Base-by-base conservation (phyloP, 306 rosid genomes). In the Arachis stenosperma region DNA sequence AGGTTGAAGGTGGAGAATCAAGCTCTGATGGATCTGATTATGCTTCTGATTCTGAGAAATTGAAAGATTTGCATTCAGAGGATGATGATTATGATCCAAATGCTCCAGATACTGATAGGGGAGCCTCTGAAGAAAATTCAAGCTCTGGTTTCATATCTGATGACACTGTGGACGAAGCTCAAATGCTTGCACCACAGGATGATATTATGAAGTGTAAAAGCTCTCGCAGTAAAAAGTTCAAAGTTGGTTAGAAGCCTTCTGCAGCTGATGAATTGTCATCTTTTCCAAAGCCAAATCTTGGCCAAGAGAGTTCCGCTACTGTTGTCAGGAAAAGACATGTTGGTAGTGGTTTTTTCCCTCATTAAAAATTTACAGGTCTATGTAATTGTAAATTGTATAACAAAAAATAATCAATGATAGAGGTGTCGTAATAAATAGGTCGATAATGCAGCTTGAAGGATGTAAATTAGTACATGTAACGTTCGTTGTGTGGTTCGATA, bases 131-230 rank as follows among this genome's bases (percentile, higher is more conserved):
- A 69, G 87, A 82, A 84, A 88, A 89, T 81, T 95, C 97, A 64
- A 87, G 90, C 80, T 95, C 98, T 77, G 98, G 92, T 79, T 91
- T 91, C 79, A 84, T 96, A 0, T 95, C 99, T 17, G 99, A 91
- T 33, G 37, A 33, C 79, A 87, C 97, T 8, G 99, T 90, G 92
- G 98, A 95, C 87, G 81, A 66, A 29, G 78, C 53, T 37, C 9
- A 78, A n/a, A 57, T 37, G 65, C 72, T 86, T 74, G 57, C 79
- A 61, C 65, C 78, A 5, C 39, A 53, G 72, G 83, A 75, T 33
- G 52, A 53, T 68, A 51, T 59, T 50, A 63, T 14, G 61, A 39
- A 75, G 62, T 36, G 7, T 22, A 81, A 73, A 75, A 71, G 86
- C 79, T 74, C 84, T 68, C 63, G 79, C 47, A 73, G 75, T 77